Conservation (phyloP, 2,329 filamentous ascomycete genomes). For the Elsinoe ampelina region DNA sequence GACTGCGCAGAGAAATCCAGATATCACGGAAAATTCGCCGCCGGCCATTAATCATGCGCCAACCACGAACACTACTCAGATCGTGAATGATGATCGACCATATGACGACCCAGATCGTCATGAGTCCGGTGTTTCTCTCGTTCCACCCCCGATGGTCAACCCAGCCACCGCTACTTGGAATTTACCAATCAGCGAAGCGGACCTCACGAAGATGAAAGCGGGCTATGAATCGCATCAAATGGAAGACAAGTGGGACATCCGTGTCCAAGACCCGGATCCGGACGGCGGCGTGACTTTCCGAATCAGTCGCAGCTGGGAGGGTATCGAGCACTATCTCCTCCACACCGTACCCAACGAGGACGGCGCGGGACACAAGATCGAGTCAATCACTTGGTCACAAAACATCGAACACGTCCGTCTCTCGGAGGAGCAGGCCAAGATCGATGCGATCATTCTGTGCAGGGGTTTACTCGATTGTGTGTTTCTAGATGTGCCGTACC, state of each 20-base stretch:
- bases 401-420: conserved; percentile 17
- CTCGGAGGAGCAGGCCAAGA: conserved; percentile 20
- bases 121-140: too few species aligned
- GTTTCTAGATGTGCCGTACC: conserved; percentile 19
- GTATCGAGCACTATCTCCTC: conserved; percentile 16
- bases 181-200: conserved; percentile 18
- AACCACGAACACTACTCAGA: neutral
- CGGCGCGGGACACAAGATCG: too few species aligned
- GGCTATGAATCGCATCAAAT: conserved; percentile 19
- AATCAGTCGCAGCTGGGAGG: conserved; percentile 20
- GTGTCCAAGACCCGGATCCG: conserved; percentile 19
- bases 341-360: too few species aligned
- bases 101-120: too few species aligned
- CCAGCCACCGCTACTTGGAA: conserved; percentile 19
- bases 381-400: conserved; percentile 15
- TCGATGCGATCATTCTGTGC: conserved; percentile 19
- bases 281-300: conserved; percentile 19
- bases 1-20: neutral
- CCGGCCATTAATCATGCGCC: too few species aligned
- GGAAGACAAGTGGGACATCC: conserved; percentile 21
- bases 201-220: conserved; percentile 21
- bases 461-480: conserved; percentile 18
- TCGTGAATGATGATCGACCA: neutral
- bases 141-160: too few species aligned
- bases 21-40: conserved; percentile 1